Evolutionary conservation across 1,284 basidiomycete genomes (phyloP), one percentile per base, ranked within the genome.

Genomic region (Ceratobasidium sp.): DNA sequence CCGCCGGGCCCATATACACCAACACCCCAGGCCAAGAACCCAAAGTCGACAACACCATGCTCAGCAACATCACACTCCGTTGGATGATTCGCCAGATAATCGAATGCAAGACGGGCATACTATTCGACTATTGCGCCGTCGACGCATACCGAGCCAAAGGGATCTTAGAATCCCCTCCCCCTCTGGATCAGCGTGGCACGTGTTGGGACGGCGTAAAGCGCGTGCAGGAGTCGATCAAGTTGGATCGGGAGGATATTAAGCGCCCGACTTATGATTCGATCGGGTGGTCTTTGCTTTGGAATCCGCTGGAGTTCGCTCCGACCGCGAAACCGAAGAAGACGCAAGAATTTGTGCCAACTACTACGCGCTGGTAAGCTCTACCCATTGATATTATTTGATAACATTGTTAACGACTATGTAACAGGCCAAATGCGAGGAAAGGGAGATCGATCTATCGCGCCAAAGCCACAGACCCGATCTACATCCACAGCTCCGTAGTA

Each of bases 51-150:
- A 36, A 59, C 19, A 36, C 8, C 14, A 73, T 73, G 69, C 69
- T 73, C 47, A 62, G 69, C 33, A 73, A 73, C 53, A 73, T 73
- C 31, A 62, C 67, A 9, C 33, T 75, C 6, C 75, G 75, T n/a
- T 75, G 75, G 75, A 75, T 75, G 75, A 53, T 77, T 54, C 72
- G 63, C 22, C 75, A 77, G 29, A 64, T 72, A 14, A 33, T 74
- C 63, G 54, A 71, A 14, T 54, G 69, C 24, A 66, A 74, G 27
- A 63, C 76, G 1, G 75, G 76, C 1, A 74, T 77, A 31, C 11
- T 77, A 24, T 74, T 75, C 27, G 65, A 75, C 33, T 27, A 73
- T 48, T 56, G 17, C 27, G 33, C 60, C 11, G 48, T 75, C 31
- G n/a, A 75, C 6, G 19, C 24, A 31, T 73, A 73, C 27, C 57